phyloP scores from a whole-genome alignment of 208 protist genomes.

The Lotmaria passim region DNA sequence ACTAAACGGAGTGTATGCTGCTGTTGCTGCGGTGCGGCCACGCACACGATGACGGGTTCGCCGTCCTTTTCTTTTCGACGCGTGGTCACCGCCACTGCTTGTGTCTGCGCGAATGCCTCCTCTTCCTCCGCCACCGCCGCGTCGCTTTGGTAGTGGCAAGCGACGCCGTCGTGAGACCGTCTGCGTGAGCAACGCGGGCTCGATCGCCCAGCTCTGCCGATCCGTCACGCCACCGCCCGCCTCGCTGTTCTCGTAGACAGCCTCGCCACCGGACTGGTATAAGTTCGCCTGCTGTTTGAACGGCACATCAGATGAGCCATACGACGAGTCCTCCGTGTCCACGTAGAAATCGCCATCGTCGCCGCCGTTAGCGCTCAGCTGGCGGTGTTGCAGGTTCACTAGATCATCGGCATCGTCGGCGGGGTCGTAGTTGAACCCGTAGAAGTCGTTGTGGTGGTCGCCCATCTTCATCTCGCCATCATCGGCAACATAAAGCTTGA shows the following conservation, averaged over 20 bases:
- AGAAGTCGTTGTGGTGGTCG: slow-evolving; percentile 26
- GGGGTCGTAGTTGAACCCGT: slow-evolving; percentile 32
- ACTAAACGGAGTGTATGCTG: neutral
- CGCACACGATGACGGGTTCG: neutral
- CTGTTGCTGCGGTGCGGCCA: neutral
- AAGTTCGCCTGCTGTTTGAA: neutral
- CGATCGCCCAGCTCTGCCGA: slow-evolving; percentile 2
- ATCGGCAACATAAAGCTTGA: slow-evolving; percentile 35
- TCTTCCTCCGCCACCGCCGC: neutral
- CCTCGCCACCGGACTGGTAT: neutral
- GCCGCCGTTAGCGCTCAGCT: slow-evolving; percentile 9
- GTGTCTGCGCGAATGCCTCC: too few relatives aligned
- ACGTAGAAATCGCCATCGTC: slow-evolving; percentile 20
- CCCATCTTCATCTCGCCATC: slow-evolving; percentile 36
- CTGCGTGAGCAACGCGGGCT: slow-evolving; percentile 4
- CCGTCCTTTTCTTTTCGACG: neutral
- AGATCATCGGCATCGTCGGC: slow-evolving; percentile 23
- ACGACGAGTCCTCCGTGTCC: slow-evolving; percentile 14
- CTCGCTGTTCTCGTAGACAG: neutral
- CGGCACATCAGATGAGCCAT: neutral
- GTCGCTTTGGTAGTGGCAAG: neutral
- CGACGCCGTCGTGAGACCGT: slow-evolving; percentile 11
- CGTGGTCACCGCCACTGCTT: neutral
- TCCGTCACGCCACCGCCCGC: neutral
- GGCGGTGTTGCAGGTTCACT: slow-evolving; percentile 8